Base-by-base conservation (phyloP, 140 eudicot genomes). In the Bidens hawaiensis region DNA sequence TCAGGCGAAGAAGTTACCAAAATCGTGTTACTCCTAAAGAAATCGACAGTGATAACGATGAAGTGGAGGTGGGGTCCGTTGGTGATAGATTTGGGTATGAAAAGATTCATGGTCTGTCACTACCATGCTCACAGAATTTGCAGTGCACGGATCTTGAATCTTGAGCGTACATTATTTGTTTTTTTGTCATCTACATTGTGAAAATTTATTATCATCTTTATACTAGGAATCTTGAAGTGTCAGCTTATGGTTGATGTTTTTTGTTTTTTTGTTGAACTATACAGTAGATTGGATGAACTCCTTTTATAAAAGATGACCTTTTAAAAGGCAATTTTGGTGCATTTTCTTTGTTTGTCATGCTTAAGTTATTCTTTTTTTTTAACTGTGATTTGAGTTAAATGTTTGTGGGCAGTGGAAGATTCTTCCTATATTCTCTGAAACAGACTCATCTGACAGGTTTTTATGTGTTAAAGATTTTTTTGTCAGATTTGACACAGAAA, bases 91-190 rank as follows among this genome's bases (percentile, higher is more conserved):
- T 76, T 17, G 81, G 77, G 53, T 71, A 78, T 24, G 81, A 78
- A 53, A 83, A 81, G 54, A 49, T 82, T 46, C 62, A 73, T 43
- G 68, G 64, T 16, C 51, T 69, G 11, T 64, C 56, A 1, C 66
- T 75, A 46, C 70, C 66, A 60, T 74, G 79, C 76, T 31, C 72
- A 17, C 75, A 79, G 71, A 90, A 86, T 70, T 52, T 66, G 73
- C 90, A 82, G 79, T 57, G 83, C 55, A 64, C 71, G 26, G 73
- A 83, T 27, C 63, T 84, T 31, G 82, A 79, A 49, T 49, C 78
- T 59, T 66, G 74, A 66, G 59, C n/a, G n/a, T n/a, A n/a, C n/a
- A n/a, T 23, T 46, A 6, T n/a, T n/a, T n/a, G n/a, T 27, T 66
- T 58, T 46, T 57, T 47, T 63, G 64, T 55, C 46, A 30, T 73